Conservation (phyloP, 1,139 yeast genomes). For the Pichia sp. region DNA sequence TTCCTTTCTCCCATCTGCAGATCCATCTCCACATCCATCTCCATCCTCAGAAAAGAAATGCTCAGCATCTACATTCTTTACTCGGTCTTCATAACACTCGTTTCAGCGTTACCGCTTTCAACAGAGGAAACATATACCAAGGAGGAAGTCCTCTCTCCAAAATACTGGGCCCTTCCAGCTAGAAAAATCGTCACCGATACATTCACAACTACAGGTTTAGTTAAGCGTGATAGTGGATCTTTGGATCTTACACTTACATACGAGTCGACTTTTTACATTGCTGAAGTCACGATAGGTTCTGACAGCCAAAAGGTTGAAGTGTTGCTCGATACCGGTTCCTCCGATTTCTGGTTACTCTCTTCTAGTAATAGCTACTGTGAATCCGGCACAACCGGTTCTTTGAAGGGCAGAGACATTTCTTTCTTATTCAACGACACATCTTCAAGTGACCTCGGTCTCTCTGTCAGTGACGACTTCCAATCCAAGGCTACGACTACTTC, state of each 20-base stretch:
- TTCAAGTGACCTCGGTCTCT: constrained; percentile 6
- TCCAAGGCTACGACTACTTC: neutral
- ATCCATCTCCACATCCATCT: no score
- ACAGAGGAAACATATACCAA: neutral
- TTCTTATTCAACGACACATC: neutral
- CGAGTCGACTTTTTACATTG: constrained; percentile 48
- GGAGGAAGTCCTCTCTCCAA: neutral
- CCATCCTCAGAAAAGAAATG: no score
- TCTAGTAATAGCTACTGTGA: constrained; percentile 32
- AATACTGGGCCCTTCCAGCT: constrained; percentile 13
- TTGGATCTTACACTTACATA: constrained; percentile 43
- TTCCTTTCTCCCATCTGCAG: no score
- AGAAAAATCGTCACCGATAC: constrained; percentile 3
- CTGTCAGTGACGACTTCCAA: neutral
- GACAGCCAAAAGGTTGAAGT: constrained; percentile 50
- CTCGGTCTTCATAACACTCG: neutral
- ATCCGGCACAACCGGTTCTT: constrained; percentile 15
- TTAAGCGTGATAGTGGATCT: constrained; percentile 36
- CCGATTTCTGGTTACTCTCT: constrained; percentile 62
- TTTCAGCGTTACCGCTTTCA: neutral
- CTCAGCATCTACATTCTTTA: no score
- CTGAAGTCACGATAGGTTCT: constrained; percentile 53
- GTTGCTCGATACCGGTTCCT: constrained; percentile 65
- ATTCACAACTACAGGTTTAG: constrained; percentile 12
- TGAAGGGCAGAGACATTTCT: constrained; percentile 12